phyloP scores from a whole-genome alignment of 306 rosid species.

The Glycine tomentella region DNA sequence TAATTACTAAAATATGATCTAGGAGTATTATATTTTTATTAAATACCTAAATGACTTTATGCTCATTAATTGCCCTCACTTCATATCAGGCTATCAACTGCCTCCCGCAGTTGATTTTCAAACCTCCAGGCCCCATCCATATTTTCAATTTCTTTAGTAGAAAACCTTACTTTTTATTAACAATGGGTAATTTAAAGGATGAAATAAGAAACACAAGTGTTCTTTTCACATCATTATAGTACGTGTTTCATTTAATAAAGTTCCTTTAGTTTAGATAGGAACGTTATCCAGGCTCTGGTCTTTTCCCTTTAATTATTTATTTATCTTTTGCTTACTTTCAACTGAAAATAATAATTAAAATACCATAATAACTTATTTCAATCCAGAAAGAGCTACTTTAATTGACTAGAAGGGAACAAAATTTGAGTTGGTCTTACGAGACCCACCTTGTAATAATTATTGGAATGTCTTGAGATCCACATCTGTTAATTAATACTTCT shows the following conservation, averaged over 20 bases:
- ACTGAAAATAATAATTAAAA: not conserved
- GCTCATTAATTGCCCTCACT: no score
- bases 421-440: conserved; percentile 25
- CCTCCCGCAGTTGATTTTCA: no score
- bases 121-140: no score
- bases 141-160: no score
- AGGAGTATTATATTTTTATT: no score
- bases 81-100: no score
- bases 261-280: not conserved
- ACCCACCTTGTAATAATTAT: conserved; percentile 46
- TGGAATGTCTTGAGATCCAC: not conserved
- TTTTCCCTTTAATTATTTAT: not conserved
- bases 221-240: conserved; percentile 1
- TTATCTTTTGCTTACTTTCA: not conserved
- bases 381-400: conserved; percentile 7
- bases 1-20: no score
- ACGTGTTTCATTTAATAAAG: not conserved
- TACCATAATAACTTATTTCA: not conserved
- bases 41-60: not conserved
- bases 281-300: not conserved
- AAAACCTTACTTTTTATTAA: not conserved
- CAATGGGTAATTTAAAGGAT: not conserved
- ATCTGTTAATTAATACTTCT: conserved; percentile 28
- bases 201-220: not conserved
- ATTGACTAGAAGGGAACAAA: conserved; percentile 1